phyloP scores from a whole-genome alignment of 345 rosid species.

The Eucalyptus dawsonii region DNA sequence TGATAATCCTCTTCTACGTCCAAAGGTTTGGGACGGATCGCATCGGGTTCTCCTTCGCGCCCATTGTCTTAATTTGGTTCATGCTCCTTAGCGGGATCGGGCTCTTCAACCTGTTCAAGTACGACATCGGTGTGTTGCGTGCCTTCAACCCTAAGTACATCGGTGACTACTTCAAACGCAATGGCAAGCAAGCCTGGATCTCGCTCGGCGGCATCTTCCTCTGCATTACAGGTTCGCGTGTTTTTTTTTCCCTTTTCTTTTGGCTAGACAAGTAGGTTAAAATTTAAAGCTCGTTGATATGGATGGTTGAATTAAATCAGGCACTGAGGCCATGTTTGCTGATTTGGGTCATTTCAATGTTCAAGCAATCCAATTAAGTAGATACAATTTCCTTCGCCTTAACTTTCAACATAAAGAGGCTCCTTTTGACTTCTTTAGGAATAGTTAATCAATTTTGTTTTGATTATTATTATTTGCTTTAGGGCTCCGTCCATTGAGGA shows the following conservation, averaged over 20 bases:
- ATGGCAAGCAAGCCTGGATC: slow-evolving; percentile 36
- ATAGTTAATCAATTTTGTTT: background rate
- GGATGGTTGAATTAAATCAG: background rate
- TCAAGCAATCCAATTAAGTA: slow-evolving; percentile 46
- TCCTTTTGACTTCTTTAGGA: background rate
- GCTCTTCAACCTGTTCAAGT: slow-evolving; percentile 41
- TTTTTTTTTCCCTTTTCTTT: background rate
- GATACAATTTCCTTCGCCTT: background rate
- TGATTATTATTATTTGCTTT: background rate
- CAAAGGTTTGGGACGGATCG: slow-evolving; percentile 71
- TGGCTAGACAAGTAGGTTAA: background rate
- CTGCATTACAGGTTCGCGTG: slow-evolving; percentile 47
- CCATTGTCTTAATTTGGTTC: slow-evolving; percentile 51
- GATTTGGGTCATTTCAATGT: slow-evolving; percentile 80
- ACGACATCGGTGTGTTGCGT: slow-evolving; percentile 41
- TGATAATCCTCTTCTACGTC: slow-evolving; percentile 28
- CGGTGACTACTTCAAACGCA: slow-evolving; percentile 37
- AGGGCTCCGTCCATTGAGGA: background rate
- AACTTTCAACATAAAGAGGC: background rate
- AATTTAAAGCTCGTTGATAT: background rate
- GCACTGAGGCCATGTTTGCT: slow-evolving; percentile 87
- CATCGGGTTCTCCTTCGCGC: slow-evolving; percentile 62
- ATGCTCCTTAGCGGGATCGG: slow-evolving; percentile 44
- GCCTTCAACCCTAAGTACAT: slow-evolving; percentile 63
- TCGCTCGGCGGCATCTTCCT: slow-evolving; percentile 74